Evolutionary conservation across 352 stramenopile species (phyloP).

Genomic region (Phytopythium mirpurense): DNA sequence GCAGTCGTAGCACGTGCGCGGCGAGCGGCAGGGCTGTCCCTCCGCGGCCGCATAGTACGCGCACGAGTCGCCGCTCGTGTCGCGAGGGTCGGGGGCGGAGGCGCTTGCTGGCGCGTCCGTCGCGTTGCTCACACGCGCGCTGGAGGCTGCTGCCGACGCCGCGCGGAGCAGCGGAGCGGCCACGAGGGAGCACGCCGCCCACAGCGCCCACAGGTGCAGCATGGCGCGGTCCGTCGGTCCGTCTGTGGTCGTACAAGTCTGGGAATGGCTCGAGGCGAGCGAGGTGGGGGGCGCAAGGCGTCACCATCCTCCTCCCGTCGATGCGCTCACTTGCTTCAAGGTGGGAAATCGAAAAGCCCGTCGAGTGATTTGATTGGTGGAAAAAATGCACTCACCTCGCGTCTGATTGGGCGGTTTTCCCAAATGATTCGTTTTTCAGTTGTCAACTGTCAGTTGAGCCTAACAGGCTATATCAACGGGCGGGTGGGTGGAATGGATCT

Average conservation of each 20-base stretch:
- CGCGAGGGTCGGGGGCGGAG: neutral
- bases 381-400: constrained; percentile 7
- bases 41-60: constrained; percentile 36
- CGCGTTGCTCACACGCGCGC: neutral
- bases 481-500: too few relatives aligned
- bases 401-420: constrained; percentile 8
- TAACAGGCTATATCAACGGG: neutral
- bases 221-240: neutral
- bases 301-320: neutral
- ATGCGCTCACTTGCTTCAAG: neutral
- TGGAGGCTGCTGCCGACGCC: neutral
- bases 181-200: neutral
- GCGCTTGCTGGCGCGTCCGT: neutral
- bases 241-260: neutral
- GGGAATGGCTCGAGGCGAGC: neutral
- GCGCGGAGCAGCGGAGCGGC: neutral
- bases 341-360: neutral
- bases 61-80: constrained; percentile 25
- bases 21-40: constrained; percentile 28
- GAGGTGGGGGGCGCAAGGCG: neutral
- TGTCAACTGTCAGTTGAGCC: too few relatives aligned
- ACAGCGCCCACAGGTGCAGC: neutral
- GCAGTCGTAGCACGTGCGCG: constrained; percentile 56
- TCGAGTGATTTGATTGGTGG: constrained; percentile 11
- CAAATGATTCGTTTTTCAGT: too few relatives aligned